phyloP scores from a whole-genome alignment of 306 rosid genomes.

The Acacia confusa region DNA sequence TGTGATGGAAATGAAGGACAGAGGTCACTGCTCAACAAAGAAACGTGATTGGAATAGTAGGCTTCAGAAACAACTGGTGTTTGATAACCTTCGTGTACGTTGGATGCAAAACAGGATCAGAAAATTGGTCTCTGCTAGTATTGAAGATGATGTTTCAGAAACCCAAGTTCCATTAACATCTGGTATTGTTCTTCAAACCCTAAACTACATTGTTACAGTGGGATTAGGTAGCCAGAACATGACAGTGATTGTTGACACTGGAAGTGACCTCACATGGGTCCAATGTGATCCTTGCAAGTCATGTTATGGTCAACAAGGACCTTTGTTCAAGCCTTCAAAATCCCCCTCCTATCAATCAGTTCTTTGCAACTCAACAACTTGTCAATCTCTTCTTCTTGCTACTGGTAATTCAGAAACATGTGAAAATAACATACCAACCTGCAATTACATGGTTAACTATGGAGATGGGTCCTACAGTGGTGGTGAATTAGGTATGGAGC shows the following conservation, averaged over 20 bases:
- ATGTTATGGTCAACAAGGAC: slow-evolving; percentile 75
- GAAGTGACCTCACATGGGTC: slow-evolving; percentile 88
- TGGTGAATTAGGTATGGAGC: slow-evolving; percentile 59
- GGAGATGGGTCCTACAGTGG: slow-evolving; percentile 78
- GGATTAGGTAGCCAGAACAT: slow-evolving; percentile 55
- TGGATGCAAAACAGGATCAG: slow-evolving; percentile 47
- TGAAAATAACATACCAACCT: slow-evolving; percentile 30
- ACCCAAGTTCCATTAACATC: slow-evolving; percentile 70
- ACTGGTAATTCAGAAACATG: slow-evolving; percentile 58
- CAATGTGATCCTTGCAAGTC: slow-evolving; percentile 80
- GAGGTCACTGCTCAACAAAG: slow-evolving; percentile 57
- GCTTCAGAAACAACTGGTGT: slow-evolving; percentile 44
- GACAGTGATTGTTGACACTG: slow-evolving; percentile 85
- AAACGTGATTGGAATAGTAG: slow-evolving; percentile 39
- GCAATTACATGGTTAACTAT: slow-evolving; percentile 60
- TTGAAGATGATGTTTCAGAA: slow-evolving; percentile 40
- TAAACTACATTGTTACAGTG: slow-evolving; percentile 77
- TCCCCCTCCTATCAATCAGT: slow-evolving; percentile 63
- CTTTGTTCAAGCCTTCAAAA: slow-evolving; percentile 62
- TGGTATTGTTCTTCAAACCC: slow-evolving; percentile 58
- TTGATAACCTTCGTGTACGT: slow-evolving; percentile 53
- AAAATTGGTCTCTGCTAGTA: slow-evolving; percentile 23
- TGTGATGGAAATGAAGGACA: slow-evolving; percentile 70
- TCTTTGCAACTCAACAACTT: slow-evolving; percentile 59
- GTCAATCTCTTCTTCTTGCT: slow-evolving; percentile 48